Evolutionary conservation across 176 grass and related monocot genomes (phyloP), one percentile per base, ranked within the genome.

Genomic region (Tillandsia leiboldiana): DNA sequence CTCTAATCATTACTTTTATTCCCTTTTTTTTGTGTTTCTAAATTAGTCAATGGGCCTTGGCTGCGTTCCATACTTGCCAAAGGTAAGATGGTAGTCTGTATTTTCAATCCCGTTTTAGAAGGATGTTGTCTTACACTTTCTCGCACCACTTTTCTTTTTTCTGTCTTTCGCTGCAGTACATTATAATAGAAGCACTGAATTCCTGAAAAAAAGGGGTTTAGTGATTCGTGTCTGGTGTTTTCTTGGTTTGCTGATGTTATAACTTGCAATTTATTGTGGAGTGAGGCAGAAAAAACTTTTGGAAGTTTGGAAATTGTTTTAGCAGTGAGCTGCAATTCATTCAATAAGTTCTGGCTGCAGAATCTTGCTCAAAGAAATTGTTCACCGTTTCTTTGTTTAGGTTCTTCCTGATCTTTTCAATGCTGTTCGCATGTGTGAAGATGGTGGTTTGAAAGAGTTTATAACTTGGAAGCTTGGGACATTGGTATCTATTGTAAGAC

Each of bases 381-480:
- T 81, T 78, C 47, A 20, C 62, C 2, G 51, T 79, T 72, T 77
- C 53, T 64, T 74, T 76, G 27, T 83, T 5, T 85, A 92, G 89
- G 89, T 97, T 92, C 89, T 97, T 26, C 94, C 89, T 67, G 94
- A 97, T 76, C 79, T 97, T 81, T 87, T 97, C 63, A 82, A 86
- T 65, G 94, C 94, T 70, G 89, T 97, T 85, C 84, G 86, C 70
- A 92, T 82, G 69, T 92, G 89, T 47, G 94, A 97, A 75, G 94
- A 97, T 75, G 89, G 94, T 59, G 82, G 73, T 75, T 83, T 97
- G 77, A 97, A 97, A 90, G 94, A 97, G 82, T 92, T 92, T 61
- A 97, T 97, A 72, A 97, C 86, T 77, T 97, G 86, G 94, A 97
- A 92, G 82, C 94, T 97, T 26, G 94, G 94, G 75, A 92, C 86